Base-by-base conservation (phyloP, 805 yeast genomes). In the Kazachstania kunashirensis region DNA sequence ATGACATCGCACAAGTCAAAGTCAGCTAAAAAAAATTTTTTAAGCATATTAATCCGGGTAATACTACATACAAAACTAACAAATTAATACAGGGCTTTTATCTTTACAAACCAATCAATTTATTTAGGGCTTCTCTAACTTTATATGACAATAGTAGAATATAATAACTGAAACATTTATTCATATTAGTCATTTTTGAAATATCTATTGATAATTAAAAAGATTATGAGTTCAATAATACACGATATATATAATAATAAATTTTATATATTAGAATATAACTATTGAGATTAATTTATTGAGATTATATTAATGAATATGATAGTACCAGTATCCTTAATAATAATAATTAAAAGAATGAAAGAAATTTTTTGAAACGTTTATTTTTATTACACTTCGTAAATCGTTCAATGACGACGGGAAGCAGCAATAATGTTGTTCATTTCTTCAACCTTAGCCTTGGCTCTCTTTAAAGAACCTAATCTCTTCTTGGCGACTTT, bases 401-500 rank as follows among this genome's bases (percentile, higher is more conserved):
- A 26, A 16, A 26, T 17, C 31, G 31, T 26, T 36, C 79, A 80
- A 68, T 82, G 92, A 77, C 84, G 83, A 80, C 96, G 88, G 61
- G 96, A 77, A 73, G 88, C 95, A 68, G 95, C 83, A 71, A 89
- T 89, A 77, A 89, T 77, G 68, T 74, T 70, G 81, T 75, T 84
- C 88, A 94, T 83, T 74, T 88, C 96, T 75, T 92, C 99, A 68
- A 92, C 94, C 88, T 92, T 92, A 70, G 85, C 92, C 84, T 85
- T 84, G 63, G 97, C 96, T 79, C 99, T 94, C 77, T 79, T 80
- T 82, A 89, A 94, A 62, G 98, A 85, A 75, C 99, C 99, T 67
- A 92, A 84, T 84, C 92, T 89, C 95, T 84, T 92, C 92, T 92
- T 92, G 57, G 97, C 96, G 67, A 92, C 86, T 86, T 92, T 92